Base-by-base conservation (phyloP, 1,139 yeast genomes). In the Blastobotrys ciferrii region DNA sequence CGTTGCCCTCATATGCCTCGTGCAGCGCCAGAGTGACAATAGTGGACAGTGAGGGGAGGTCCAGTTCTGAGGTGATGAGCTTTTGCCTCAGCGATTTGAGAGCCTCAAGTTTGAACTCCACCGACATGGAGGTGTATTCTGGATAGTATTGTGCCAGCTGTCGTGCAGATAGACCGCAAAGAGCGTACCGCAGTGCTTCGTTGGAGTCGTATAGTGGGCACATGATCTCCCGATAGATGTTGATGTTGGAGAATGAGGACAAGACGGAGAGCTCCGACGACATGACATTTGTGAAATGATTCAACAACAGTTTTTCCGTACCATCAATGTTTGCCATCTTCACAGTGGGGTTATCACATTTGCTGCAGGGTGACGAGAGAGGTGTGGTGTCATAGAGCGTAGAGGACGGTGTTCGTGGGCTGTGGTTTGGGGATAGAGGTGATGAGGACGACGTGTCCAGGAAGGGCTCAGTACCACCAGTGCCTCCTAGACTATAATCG, bases 91-190 rank as follows among this genome's bases (percentile, higher is more conserved):
- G 43, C 15, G 32, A 47, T 31, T 53, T 43, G 32, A 56, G 46
- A 1, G 59, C 59, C n/a, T 53, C 51, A 1, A 52, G 56, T 32
- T 56, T 55, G 45, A 50, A 56, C 30, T 55, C 50, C 13, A 50
- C 51, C 2, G 56, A 44, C 46, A 50, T 33, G 9, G 46, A 43
- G 20, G 42, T 42, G 35, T 52, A 53, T 19, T 49, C 49, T 2
- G 52, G 49, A 32, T 35, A 36, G 17, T 38, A 41, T 28, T 49
- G 47, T 25, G 57, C 37, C 45, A 56, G 46, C 43, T 53, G 50
- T 23, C 43, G 42, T 1, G 59, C 58, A 2, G 59, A 36, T 15
- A 56, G 45, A 5, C 53, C 55, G 35, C 59, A 56, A 6, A 55
- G 43, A 23, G 59, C 59, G 25, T 48, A 48, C 42, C 48, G 46